Conservation (phyloP, 2,329 filamentous ascomycete species). For the Colletotrichum sp. region DNA sequence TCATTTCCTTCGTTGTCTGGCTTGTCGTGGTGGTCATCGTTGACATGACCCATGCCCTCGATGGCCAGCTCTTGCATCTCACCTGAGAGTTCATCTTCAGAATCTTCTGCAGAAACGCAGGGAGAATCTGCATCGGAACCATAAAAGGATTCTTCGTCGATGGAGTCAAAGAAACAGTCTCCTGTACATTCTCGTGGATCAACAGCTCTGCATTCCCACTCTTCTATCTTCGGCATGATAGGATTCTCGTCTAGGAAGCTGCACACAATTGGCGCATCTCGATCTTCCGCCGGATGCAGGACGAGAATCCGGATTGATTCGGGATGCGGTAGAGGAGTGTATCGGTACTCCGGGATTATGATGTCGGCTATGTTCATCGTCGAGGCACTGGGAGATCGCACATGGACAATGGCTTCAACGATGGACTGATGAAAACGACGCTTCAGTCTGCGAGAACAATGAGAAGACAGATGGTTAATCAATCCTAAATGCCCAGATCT, state of each 20-base stretch:
- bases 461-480: too few relatives aligned
- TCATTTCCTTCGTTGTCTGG: rapidly evolving
- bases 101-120: background rate
- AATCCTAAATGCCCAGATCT: too few relatives aligned
- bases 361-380: background rate
- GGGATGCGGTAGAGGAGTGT: background rate
- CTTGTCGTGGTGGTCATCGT: rapidly evolving
- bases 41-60: rapidly evolving
- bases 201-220: background rate
- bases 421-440: background rate
- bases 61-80: background rate
- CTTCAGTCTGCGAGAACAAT: background rate
- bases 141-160: rapidly evolving
- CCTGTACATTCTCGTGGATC: background rate
- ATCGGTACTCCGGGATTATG: rapidly evolving
- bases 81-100: background rate
- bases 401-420: rapidly evolving
- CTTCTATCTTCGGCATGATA: background rate
- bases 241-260: background rate
- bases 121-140: background rate
- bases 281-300: background rate
- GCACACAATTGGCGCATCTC: background rate
- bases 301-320: background rate
- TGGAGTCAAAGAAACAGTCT: background rate
- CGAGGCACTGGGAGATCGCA: rapidly evolving